Conservation (phyloP, 1,284 basidiomycete species). For the Apiotrichum gamsii region DNA sequence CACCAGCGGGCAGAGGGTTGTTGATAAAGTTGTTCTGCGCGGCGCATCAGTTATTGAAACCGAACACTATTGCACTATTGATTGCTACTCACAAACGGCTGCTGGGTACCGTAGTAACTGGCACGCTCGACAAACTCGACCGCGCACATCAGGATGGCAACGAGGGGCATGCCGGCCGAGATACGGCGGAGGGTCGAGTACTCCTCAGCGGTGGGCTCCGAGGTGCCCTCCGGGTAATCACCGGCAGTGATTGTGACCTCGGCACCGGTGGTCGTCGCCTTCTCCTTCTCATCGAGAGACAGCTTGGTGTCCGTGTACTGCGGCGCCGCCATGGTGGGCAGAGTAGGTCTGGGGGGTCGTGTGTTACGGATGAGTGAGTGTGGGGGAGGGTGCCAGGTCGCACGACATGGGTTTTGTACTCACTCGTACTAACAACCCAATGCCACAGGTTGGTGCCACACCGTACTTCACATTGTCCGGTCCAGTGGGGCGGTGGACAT, state of each 20-base stretch:
- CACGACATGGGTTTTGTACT: constrained; percentile 34
- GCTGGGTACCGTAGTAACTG: constrained; percentile 10
- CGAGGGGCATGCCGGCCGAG: constrained; percentile 21
- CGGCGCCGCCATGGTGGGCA: too few relatives aligned
- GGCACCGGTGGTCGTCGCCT: not conserved
- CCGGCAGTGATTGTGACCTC: not conserved
- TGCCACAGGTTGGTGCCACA: too few relatives aligned
- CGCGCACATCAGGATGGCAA: constrained; percentile 37
- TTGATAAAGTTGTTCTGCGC: constrained; percentile 29
- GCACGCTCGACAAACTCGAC: constrained; percentile 43
- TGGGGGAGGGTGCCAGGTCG: too few relatives aligned
- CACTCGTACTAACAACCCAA: not conserved
- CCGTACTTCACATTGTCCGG: too few relatives aligned
- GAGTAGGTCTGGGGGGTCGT: too few relatives aligned
- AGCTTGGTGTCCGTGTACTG: too few relatives aligned
- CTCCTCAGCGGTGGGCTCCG: constrained; percentile 62
- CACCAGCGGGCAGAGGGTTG: constrained; percentile 53
- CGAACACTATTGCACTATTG: too few relatives aligned
- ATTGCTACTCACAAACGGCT: too few relatives aligned
- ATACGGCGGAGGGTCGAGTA: constrained; percentile 57
- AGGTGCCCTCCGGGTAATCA: not conserved
- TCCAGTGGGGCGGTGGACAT: too few relatives aligned
- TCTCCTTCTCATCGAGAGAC: not conserved
- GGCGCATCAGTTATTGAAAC: too few relatives aligned
- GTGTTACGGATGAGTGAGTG: too few relatives aligned